phyloP scores from a whole-genome alignment of 768 basidiomycete genomes.

The Leccinum incarnatum region DNA sequence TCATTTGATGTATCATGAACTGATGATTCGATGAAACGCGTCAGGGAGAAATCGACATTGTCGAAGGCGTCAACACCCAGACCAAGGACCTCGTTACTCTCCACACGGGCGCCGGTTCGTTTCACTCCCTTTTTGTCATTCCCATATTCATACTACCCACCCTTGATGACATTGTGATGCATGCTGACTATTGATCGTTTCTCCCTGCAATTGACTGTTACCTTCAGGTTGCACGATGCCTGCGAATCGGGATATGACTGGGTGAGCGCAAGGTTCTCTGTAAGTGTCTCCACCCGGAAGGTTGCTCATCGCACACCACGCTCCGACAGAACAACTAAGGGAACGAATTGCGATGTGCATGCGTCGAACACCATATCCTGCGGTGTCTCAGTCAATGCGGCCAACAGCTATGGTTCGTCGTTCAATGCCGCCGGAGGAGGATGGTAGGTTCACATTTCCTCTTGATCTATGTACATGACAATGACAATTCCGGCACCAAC shows the following conservation, averaged over 20 bases:
- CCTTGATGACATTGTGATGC: background rate
- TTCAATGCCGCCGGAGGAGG: constrained; percentile 38
- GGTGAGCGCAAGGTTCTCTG: constrained; percentile 18
- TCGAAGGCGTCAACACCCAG: constrained; percentile 35
- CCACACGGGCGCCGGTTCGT: constrained; percentile 28
- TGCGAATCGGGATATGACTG: constrained; percentile 25
- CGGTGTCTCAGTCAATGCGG: constrained; percentile 26
- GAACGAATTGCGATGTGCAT: constrained; percentile 31
- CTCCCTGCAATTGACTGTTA: background rate
- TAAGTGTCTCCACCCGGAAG: background rate
- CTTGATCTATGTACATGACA: background rate
- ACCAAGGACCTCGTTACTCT: constrained; percentile 26
- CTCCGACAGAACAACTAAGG: constrained; percentile 16
- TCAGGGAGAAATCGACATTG: constrained; percentile 34
- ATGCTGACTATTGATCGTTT: background rate
- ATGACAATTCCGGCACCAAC: background rate
- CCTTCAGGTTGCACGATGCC: constrained; percentile 36
- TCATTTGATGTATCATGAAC: background rate
- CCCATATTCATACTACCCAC: background rate
- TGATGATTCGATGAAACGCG: background rate
- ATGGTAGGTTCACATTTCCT: constrained; percentile 23
- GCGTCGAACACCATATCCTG: constrained; percentile 31
- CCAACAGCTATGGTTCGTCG: constrained; percentile 31
- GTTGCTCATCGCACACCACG: background rate
- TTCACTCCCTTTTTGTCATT: background rate